Conservation (phyloP, 768 basidiomycete genomes). For the Hypholoma fasciculare region DNA sequence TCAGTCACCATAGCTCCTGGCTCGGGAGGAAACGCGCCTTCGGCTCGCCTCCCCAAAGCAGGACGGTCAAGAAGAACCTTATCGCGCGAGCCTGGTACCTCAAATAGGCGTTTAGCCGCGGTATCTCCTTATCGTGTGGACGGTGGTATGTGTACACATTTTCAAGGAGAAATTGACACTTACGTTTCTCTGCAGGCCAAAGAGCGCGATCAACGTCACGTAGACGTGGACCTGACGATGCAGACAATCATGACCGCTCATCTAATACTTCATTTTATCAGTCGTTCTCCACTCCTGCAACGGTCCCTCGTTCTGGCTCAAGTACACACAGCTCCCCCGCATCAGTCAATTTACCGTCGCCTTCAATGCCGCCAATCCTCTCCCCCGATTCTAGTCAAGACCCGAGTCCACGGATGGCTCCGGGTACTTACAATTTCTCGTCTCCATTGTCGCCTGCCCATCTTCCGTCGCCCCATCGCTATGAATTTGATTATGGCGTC, state of each 20-base stretch:
- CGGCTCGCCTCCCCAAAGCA: constrained; percentile 45
- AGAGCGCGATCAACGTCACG: constrained; percentile 78
- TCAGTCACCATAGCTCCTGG: constrained; percentile 54
- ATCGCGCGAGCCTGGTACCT: constrained; percentile 55
- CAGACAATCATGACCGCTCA: constrained; percentile 48
- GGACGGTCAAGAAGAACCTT: constrained; percentile 54
- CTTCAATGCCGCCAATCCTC: constrained; percentile 48
- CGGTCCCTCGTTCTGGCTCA: constrained; percentile 34
- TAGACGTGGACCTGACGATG: constrained; percentile 70
- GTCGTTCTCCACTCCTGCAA: constrained; percentile 55
- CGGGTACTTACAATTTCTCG: constrained; percentile 44
- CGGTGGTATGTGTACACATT: constrained; percentile 38
- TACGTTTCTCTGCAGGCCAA: constrained; percentile 35
- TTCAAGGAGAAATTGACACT: not conserved
- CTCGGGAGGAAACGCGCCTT: constrained; percentile 31
- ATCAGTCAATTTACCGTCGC: constrained; percentile 72
- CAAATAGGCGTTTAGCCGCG: constrained; percentile 54
- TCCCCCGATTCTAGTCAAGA: constrained; percentile 27
- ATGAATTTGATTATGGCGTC: constrained; percentile 55
- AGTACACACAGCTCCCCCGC: constrained; percentile 79
- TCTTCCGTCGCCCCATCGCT: constrained; percentile 52
- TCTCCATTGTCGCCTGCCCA: constrained; percentile 54
- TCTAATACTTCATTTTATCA: constrained; percentile 46
- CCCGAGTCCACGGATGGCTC: constrained; percentile 52
- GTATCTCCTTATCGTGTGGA: constrained; percentile 69